Percentiles rank a stretch among this genome's conserved stretches.
These are phyloP conservation scores for Pleurotus salmoneostramineus DNA, from an alignment of 768 basidiomycete genomes.

Conservation along the genomic window DNA sequence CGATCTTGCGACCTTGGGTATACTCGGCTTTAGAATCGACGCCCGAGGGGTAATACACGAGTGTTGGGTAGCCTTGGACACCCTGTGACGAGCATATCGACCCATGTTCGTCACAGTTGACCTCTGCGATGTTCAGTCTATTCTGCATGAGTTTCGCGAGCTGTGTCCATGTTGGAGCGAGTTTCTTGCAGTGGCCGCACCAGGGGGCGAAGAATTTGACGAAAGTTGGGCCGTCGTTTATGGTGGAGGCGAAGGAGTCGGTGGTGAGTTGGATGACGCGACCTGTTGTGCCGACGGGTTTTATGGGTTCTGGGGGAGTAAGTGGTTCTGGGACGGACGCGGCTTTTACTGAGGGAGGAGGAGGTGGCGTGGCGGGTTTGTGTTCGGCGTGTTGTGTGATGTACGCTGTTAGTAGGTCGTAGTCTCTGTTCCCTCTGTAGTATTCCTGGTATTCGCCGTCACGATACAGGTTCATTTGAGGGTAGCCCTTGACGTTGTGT, in stretches of 20 bases:
- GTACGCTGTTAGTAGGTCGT: slow-evolving; percentile 53
- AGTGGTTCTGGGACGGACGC: slow-evolving; percentile 16
- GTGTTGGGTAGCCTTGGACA: slow-evolving; percentile 80
- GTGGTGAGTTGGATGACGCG: slow-evolving; percentile 31
- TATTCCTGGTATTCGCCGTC: slow-evolving; percentile 58
- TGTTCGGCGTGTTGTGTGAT: slow-evolving; percentile 37
- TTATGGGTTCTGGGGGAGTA: slow-evolving; percentile 17
- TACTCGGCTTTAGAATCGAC: slow-evolving; percentile 60
- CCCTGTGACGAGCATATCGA: slow-evolving; percentile 62
- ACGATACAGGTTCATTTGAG: slow-evolving; percentile 69
- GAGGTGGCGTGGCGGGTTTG: slow-evolving; percentile 9
- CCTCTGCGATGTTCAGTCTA: slow-evolving; percentile 75
- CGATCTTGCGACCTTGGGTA: slow-evolving; percentile 64
- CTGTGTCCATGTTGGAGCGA: slow-evolving; percentile 78
- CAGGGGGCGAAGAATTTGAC: slow-evolving; percentile 87
- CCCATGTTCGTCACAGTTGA: slow-evolving; percentile 82
- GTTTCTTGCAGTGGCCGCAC: slow-evolving; percentile 96
- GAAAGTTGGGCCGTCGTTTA: slow-evolving; percentile 43
- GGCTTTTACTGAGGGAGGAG: slow-evolving; percentile 9
- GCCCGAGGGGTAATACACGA: slow-evolving; percentile 64
- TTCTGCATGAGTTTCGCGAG: slow-evolving; percentile 69
- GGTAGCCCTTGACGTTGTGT: slow-evolving; percentile 71
- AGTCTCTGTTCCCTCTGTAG: slow-evolving; percentile 51
- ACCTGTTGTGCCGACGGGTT: slow-evolving; percentile 17
- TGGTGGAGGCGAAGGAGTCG: slow-evolving; percentile 32